A percentile compares a stretch with the other conserved stretches of the same genome.
phyloP scores from a whole-genome alignment of 1,284 basidiomycete genomes.

The Coniferiporia weirii region DNA sequence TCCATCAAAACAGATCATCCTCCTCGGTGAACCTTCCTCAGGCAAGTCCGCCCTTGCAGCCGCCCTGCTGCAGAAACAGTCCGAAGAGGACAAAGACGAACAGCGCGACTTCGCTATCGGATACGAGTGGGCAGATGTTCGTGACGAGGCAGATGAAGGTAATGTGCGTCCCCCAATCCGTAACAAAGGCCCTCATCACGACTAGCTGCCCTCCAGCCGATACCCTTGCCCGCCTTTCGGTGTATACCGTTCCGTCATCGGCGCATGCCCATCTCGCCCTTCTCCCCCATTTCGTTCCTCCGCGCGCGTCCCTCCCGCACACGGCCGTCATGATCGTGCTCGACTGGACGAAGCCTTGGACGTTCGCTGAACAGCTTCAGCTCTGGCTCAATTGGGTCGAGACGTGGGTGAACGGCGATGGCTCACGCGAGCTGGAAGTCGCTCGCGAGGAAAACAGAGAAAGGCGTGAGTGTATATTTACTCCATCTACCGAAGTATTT shows the following conservation, averaged over 20 bases:
- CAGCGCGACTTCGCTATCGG: conserved; percentile 74
- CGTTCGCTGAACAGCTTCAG: conserved; percentile 83
- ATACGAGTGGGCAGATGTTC: conserved; percentile 82
- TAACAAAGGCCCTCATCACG: not conserved
- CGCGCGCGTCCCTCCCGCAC: conserved; percentile 63
- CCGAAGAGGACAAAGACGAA: conserved; percentile 54
- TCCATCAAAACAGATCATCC: conserved; percentile 78
- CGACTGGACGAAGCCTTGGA: conserved; percentile 96
- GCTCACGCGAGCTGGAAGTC: conserved; percentile 62
- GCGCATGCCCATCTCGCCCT: conserved; percentile 68
- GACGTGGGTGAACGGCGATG: conserved; percentile 69
- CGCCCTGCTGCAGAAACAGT: conserved; percentile 63
- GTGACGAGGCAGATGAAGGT: conserved; percentile 87
- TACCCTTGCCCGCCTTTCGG: conserved; percentile 78
- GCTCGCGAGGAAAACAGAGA: conserved; percentile 77
- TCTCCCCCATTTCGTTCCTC: conserved; percentile 81
- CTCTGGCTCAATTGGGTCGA: conserved; percentile 86
- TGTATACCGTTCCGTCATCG: conserved; percentile 85
- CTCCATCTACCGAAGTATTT: not conserved
- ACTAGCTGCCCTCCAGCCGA: conserved; percentile 40
- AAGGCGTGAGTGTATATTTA: conserved; percentile 54
- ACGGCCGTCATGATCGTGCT: conserved; percentile 83
- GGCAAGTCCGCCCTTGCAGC: conserved; percentile 73
- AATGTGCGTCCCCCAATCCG: not conserved
- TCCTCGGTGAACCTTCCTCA: conserved; percentile 72